Percentiles rank a stretch among this genome's conserved stretches.
Evolutionary conservation across 129 eudicot species (phyloP).

Genomic region (Oenanthe sinensis): DNA sequence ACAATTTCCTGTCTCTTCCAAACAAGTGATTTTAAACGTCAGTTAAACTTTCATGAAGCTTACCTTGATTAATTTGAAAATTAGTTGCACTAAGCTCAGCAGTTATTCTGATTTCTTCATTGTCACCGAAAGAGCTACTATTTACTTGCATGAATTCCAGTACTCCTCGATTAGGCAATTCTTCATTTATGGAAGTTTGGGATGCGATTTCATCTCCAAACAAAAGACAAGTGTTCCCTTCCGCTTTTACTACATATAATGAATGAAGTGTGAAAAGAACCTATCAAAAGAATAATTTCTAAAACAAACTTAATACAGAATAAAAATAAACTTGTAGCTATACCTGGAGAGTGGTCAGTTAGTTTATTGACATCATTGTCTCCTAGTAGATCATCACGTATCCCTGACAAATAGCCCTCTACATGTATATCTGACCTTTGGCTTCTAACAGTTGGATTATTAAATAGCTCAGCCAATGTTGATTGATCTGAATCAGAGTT

Average conservation of each 20-base stretch:
- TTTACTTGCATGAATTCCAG: not conserved
- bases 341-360: slow-evolving; percentile 5
- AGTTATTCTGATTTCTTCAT: not conserved
- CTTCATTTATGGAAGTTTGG: not conserved
- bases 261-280: not conserved
- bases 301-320: not conserved
- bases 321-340: not conserved
- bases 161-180: not conserved
- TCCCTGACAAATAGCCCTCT: slow-evolving; percentile 9
- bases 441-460: slow-evolving; percentile 33
- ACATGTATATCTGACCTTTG: slow-evolving; percentile 10
- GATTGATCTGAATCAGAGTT: slow-evolving; percentile 23
- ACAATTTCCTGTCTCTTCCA: not conserved
- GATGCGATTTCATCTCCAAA: slow-evolving; percentile 7
- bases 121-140: not conserved
- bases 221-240: slow-evolving; percentile 4
- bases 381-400: not conserved
- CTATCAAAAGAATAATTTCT: not conserved
- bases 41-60: not conserved
- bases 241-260: not conserved
- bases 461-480: slow-evolving; percentile 30
- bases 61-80: slow-evolving; percentile 10
- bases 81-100: not conserved
- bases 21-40: not conserved
- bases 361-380: not conserved